Percentiles rank a stretch among this genome's conserved stretches.
These are phyloP conservation scores for Lasiodiplodia citricola DNA, from an alignment of 2,329 filamentous ascomycete genomes.

Conservation along the genomic window DNA sequence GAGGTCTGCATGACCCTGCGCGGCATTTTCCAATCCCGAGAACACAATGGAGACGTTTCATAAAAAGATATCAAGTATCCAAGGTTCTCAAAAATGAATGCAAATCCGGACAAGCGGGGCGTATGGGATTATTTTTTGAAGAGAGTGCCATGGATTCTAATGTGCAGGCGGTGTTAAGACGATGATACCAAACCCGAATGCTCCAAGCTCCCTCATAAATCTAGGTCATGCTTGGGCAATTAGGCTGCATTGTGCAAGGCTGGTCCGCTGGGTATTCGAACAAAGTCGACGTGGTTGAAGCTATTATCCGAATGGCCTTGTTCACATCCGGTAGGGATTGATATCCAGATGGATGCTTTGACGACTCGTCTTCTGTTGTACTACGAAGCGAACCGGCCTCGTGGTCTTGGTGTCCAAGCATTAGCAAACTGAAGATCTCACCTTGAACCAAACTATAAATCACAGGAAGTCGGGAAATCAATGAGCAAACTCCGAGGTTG, in stretches of 20 bases:
- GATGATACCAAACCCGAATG: neutral
- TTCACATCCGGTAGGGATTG: too few species aligned
- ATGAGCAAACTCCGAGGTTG: neutral
- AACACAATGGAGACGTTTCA: conserved; percentile 26
- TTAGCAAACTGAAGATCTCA: neutral
- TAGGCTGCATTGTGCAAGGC: neutral
- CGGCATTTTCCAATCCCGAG: conserved; percentile 26
- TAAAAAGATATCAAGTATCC: conserved; percentile 27
- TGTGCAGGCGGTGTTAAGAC: conserved; percentile 3
- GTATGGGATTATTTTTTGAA: conserved; percentile 23
- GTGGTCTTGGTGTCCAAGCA: neutral
- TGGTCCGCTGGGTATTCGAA: too few species aligned
- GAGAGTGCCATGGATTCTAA: conserved; percentile 10
- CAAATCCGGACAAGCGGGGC: conserved; percentile 26
- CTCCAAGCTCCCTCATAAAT: neutral
- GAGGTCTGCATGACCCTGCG: conserved; percentile 34
- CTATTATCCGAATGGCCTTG: too few species aligned
- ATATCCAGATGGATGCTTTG: too few species aligned
- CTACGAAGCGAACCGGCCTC: neutral
- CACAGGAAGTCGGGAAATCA: neutral
- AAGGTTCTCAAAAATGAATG: conserved; percentile 28
- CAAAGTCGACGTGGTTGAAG: too few species aligned
- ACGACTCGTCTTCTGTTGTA: too few species aligned
- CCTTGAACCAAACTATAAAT: neutral
- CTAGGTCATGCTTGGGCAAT: neutral